phyloP scores from a whole-genome alignment of 2,329 filamentous ascomycete species.

The Sarocladium kiliense region DNA sequence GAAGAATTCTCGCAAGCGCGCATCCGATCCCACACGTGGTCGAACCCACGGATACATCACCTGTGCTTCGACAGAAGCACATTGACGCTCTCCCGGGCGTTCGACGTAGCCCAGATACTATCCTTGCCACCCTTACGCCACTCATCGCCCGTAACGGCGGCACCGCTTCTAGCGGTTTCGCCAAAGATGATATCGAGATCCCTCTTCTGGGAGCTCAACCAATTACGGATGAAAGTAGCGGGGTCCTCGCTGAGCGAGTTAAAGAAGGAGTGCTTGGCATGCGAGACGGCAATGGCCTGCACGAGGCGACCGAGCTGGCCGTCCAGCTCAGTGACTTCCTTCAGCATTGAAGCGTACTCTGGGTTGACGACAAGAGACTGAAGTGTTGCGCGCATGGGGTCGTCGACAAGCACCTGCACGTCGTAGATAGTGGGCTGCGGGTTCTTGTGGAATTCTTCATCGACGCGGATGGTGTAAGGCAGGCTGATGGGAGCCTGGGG shows the following conservation, averaged over 20 bases:
- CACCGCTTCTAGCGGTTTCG: slow-evolving; percentile 64
- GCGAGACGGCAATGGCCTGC: slow-evolving; percentile 77
- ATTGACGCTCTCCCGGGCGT: slow-evolving; percentile 59
- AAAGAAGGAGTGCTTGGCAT: slow-evolving; percentile 88
- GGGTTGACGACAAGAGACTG: slow-evolving; percentile 63
- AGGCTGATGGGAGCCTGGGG: slow-evolving; percentile 78
- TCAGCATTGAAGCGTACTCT: slow-evolving; percentile 65
- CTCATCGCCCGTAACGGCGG: slow-evolving; percentile 55
- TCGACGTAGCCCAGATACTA: slow-evolving; percentile 52
- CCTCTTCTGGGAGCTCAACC: slow-evolving; percentile 86
- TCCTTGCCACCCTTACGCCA: slow-evolving; percentile 58
- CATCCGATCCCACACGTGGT: neutral
- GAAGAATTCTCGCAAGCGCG: neutral
- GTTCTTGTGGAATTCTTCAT: slow-evolving; percentile 72
- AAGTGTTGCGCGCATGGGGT: slow-evolving; percentile 68
- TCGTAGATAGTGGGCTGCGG: slow-evolving; percentile 84
- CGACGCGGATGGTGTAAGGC: slow-evolving; percentile 88
- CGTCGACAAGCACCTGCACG: slow-evolving; percentile 76
- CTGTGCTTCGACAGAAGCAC: slow-evolving; percentile 52
- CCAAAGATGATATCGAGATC: slow-evolving; percentile 86
- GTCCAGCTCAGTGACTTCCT: slow-evolving; percentile 71
- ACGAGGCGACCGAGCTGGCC: slow-evolving; percentile 80
- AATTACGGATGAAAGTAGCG: slow-evolving; percentile 75
- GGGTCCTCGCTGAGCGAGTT: slow-evolving; percentile 74
- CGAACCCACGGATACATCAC: slow-evolving; percentile 13